phyloP scores from a whole-genome alignment of 176 grass and related monocot species.

The barley (Hordeum vulgare) region MorexV3_pseudomolecules_assembly NC_058524.1:618336292-618336791 shows the following conservation, averaged over 20 bases:
- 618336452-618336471: conserved; percentile 71
- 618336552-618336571: conserved; percentile 44
- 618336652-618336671: conserved; percentile 50
- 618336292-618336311: conserved; percentile 9
- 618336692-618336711: conserved; percentile 85
- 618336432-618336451: conserved; percentile 62
- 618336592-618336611: conserved; percentile 65
- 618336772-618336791: conserved; percentile 68
- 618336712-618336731: conserved; percentile 66
- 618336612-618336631: conserved; percentile 51
- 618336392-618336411: conserved; percentile 48
- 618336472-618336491: conserved; percentile 61
- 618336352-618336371: conserved; percentile 65
- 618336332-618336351: conserved; percentile 24
- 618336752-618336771: conserved; percentile 47
- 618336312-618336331: conserved; percentile 1
- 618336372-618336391: conserved; percentile 55
- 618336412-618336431: conserved; percentile 26
- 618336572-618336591: conserved; percentile 62
- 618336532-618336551: conserved; percentile 64
- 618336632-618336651: conserved; percentile 56
- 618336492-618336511: conserved; percentile 87
- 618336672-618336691: conserved; percentile 72
- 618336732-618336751: conserved; percentile 53
- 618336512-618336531: conserved; percentile 42